phyloP scores from a whole-genome alignment of 495 filamentous ascomycete genomes.

The Penicillium samsonianum region DNA sequence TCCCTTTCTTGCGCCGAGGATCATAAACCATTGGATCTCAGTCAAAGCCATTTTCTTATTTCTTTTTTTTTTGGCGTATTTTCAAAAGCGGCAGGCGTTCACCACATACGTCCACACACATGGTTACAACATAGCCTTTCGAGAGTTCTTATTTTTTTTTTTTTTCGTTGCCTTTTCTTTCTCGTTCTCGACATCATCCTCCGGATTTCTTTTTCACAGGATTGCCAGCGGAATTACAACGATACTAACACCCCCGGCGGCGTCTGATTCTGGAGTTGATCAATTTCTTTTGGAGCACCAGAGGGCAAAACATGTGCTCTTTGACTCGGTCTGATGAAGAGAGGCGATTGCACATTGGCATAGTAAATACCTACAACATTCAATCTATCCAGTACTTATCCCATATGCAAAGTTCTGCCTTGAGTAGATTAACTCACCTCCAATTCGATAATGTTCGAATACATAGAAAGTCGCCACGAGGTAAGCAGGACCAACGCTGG shows the following conservation, averaged over 20 bases:
- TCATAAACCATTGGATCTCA: constrained; percentile 14
- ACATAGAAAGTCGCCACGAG: constrained; percentile 13
- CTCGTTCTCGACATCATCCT: constrained; percentile 18
- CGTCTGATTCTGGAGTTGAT: constrained; percentile 6
- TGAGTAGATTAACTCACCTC: background rate
- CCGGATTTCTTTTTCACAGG: background rate
- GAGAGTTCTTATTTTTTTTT: constrained; percentile 10
- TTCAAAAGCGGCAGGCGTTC: constrained; percentile 24
- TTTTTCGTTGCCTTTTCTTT: constrained; percentile 11
- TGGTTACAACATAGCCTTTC: background rate
- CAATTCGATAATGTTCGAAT: background rate
- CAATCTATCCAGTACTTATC: constrained; percentile 6
- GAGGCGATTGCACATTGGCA: background rate
- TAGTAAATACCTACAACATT: constrained; percentile 12
- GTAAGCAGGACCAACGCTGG: background rate
- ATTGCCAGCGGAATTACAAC: constrained; percentile 3
- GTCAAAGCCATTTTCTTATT: constrained; percentile 3
- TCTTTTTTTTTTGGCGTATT: constrained; percentile 10
- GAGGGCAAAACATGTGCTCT: background rate
- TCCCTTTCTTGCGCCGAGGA: constrained; percentile 6
- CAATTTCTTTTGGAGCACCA: background rate
- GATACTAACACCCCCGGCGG: constrained; percentile 23
- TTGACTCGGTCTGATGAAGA: background rate
- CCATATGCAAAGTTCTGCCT: background rate
- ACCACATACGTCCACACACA: background rate